Conservation (phyloP, 805 yeast species). For the Komagataella pastoris region DNA sequence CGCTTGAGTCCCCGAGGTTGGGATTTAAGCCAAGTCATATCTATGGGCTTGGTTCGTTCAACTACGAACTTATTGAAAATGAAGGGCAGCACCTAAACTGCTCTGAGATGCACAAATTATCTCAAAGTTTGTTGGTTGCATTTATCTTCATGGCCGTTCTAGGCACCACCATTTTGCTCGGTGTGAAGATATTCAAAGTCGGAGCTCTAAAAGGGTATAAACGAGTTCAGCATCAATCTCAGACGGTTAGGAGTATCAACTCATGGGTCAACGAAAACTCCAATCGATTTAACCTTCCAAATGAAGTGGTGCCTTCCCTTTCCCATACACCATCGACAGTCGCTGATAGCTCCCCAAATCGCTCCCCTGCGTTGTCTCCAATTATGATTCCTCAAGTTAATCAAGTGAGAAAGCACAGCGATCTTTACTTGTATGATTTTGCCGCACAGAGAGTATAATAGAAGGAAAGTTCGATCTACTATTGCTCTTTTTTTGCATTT, state of each 20-base stretch:
- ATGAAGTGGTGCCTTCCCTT: not conserved
- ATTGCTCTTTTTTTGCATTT: no score
- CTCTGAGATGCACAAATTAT: not conserved
- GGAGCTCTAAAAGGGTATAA: not conserved
- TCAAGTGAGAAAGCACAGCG: not conserved
- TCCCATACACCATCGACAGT: not conserved
- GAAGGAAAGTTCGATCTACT: no score
- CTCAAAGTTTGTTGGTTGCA: not conserved
- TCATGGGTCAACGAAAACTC: not conserved
- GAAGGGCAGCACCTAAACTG: not conserved
- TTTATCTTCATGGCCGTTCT: not conserved
- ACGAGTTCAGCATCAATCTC: not conserved
- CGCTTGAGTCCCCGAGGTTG: conserved; percentile 7
- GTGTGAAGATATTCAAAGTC: not conserved
- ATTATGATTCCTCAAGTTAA: not conserved
- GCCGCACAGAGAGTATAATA: not conserved
- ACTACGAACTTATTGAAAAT: conserved; percentile 6
- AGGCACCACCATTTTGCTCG: not conserved
- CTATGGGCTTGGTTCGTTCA: conserved; percentile 16
- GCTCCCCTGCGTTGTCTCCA: not conserved
- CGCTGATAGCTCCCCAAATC: not conserved
- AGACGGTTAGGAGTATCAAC: not conserved
- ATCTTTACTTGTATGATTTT: not conserved
- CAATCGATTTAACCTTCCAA: not conserved
- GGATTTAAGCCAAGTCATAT: conserved; percentile 16